These are phyloP conservation scores for Mycena sanguinolenta DNA, from an alignment of 768 basidiomycete species.

Conservation along the genomic window DNA sequence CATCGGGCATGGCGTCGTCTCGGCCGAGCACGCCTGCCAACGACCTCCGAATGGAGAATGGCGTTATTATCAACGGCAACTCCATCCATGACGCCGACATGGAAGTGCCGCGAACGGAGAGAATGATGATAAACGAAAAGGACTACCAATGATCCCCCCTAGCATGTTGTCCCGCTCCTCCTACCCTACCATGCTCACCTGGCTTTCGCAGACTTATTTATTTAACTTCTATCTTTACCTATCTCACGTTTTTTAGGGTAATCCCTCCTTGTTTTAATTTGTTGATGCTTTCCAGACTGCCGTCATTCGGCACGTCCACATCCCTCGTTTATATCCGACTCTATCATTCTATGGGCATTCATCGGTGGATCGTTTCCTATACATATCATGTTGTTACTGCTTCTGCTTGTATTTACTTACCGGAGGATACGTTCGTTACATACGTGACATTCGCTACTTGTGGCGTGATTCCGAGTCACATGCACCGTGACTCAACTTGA, in stretches of 20 bases:
- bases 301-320: slow-evolving; percentile 22
- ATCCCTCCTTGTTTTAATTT: slow-evolving; percentile 25
- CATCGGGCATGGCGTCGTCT: slow-evolving; percentile 77
- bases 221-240: slow-evolving; percentile 32
- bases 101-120: slow-evolving; percentile 56
- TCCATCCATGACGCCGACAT: slow-evolving; percentile 55
- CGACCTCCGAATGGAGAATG: slow-evolving; percentile 61
- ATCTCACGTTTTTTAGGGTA: slow-evolving; percentile 32
- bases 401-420: no score
- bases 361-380: slow-evolving; percentile 18
- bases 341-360: slow-evolving; percentile 22
- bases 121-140: slow-evolving; percentile 59
- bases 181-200: slow-evolving; percentile 7
- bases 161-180: slow-evolving; percentile 18
- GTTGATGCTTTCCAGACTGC: slow-evolving; percentile 22
- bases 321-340: slow-evolving; percentile 32
- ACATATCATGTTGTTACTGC: slow-evolving; percentile 19
- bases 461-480: slow-evolving; percentile 7
- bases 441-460: not conserved
- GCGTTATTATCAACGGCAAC: slow-evolving; percentile 54
- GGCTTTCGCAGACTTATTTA: slow-evolving; percentile 21
- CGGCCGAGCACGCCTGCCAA: slow-evolving; percentile 80
- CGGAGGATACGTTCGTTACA: slow-evolving; percentile 2
- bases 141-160: slow-evolving; percentile 56
- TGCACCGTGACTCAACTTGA: not conserved